Conservation (phyloP, 2,329 filamentous ascomycete genomes). For the Xylaria polymorpha region DNA sequence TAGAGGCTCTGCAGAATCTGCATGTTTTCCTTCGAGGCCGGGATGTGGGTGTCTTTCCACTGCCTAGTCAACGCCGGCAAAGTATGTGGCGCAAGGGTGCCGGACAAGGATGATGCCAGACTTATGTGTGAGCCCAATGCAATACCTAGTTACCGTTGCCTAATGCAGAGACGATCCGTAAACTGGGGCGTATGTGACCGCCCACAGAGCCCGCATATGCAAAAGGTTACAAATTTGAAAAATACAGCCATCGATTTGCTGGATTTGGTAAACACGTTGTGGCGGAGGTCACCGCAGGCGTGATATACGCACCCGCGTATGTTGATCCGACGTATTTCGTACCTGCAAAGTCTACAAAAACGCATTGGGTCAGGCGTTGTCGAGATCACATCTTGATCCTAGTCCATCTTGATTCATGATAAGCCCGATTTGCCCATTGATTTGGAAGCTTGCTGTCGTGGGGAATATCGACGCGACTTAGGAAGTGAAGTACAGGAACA, state of each 20-base stretch:
- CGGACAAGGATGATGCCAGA: neutral
- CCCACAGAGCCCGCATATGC: neutral
- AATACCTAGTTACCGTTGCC: neutral
- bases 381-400: neutral
- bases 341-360: neutral
- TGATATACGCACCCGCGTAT: neutral
- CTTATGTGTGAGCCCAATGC: neutral
- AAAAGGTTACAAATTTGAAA: neutral
- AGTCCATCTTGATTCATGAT: neutral
- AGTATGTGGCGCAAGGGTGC: neutral
- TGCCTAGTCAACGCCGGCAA: neutral
- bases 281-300: neutral
- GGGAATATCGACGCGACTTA: neutral
- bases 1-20: conserved; percentile 1
- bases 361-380: neutral
- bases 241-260: neutral
- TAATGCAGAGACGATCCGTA: neutral
- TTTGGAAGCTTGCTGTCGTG: neutral
- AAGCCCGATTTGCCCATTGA: neutral
- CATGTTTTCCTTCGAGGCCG: neutral
- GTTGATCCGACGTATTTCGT: neutral
- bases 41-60: conserved; percentile 1
- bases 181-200: neutral
- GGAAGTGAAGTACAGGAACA: neutral
- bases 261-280: neutral